phyloP scores from a whole-genome alignment of 2,329 filamentous ascomycete species.

The Blastomyces emzantsi region DNA sequence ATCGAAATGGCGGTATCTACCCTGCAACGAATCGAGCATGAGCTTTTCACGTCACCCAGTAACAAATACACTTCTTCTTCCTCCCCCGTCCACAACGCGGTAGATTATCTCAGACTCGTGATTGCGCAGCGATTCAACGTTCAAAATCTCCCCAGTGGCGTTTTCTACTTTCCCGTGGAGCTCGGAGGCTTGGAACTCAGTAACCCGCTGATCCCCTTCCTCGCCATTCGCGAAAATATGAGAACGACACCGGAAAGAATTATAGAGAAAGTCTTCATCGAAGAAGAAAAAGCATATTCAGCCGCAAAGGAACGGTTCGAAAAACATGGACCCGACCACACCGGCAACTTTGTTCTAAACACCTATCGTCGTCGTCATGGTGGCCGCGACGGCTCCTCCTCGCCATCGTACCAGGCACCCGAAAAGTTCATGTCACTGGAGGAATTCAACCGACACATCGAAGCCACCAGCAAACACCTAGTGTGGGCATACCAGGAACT shows the following conservation, averaged over 20 bases:
- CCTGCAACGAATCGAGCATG: slow-evolving; percentile 44
- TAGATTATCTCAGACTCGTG: slow-evolving; percentile 46
- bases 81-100: slow-evolving; percentile 37
- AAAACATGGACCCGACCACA: slow-evolving; percentile 18
- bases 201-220: slow-evolving; percentile 43
- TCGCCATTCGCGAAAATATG: slow-evolving; percentile 40
- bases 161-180: slow-evolving; percentile 46
- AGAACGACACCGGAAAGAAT: slow-evolving; percentile 28
- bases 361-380: slow-evolving; percentile 5
- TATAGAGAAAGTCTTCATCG: slow-evolving; percentile 26
- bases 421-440: slow-evolving; percentile 32
- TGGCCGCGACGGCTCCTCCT: not conserved
- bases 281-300: slow-evolving; percentile 49
- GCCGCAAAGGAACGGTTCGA: slow-evolving; percentile 29
- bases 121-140: slow-evolving; percentile 47
- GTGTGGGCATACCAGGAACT: slow-evolving; percentile 27
- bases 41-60: slow-evolving; percentile 37
- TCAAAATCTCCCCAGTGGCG: slow-evolving; percentile 41
- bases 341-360: not conserved
- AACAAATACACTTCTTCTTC: slow-evolving; percentile 6
- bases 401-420: not conserved
- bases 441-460: slow-evolving; percentile 31
- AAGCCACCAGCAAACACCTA: slow-evolving; percentile 27
- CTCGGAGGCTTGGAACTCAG: slow-evolving; percentile 44
- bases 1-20: slow-evolving; percentile 48